Evolutionary conservation across 495 filamentous ascomycete species (phyloP).

Genomic region (Tuber umbilicatum): DNA sequence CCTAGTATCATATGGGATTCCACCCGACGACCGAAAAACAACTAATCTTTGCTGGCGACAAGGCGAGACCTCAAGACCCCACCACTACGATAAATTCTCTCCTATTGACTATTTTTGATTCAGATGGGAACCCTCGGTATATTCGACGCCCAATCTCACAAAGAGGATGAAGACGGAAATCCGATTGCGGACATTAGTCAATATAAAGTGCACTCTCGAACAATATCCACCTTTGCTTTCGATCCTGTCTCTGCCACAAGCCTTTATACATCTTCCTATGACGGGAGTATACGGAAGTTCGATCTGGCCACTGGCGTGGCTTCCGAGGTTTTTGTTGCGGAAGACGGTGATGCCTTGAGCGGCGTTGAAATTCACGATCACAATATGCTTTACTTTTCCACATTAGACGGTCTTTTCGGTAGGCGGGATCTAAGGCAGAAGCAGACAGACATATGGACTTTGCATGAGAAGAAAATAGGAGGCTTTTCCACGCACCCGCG

Average conservation of each 20-base stretch:
- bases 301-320: slow-evolving; percentile 74
- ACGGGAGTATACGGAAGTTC: slow-evolving; percentile 81
- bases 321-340: slow-evolving; percentile 69
- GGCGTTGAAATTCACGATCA: slow-evolving; percentile 69
- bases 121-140: slow-evolving; percentile 71
- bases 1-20: slow-evolving; percentile 56
- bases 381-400: slow-evolving; percentile 78
- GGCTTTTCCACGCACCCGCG: slow-evolving; percentile 78
- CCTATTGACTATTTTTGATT: background rate
- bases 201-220: slow-evolving; percentile 82
- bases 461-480: slow-evolving; percentile 92
- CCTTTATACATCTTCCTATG: slow-evolving; percentile 84
- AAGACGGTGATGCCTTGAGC: slow-evolving; percentile 65
- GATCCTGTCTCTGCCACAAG: slow-evolving; percentile 59
- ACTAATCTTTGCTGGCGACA: slow-evolving; percentile 91
- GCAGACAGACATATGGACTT: slow-evolving; percentile 60
- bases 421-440: slow-evolving; percentile 31
- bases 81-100: background rate
- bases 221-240: slow-evolving; percentile 77
- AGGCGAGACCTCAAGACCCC: slow-evolving; percentile 48
- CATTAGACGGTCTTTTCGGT: slow-evolving; percentile 70
- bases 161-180: slow-evolving; percentile 58
- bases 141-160: slow-evolving; percentile 65
- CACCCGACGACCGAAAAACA: slow-evolving; percentile 81
- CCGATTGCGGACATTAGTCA: slow-evolving; percentile 70